Conservation (phyloP, 805 yeast species). For the Geotrichum ghanense region DNA sequence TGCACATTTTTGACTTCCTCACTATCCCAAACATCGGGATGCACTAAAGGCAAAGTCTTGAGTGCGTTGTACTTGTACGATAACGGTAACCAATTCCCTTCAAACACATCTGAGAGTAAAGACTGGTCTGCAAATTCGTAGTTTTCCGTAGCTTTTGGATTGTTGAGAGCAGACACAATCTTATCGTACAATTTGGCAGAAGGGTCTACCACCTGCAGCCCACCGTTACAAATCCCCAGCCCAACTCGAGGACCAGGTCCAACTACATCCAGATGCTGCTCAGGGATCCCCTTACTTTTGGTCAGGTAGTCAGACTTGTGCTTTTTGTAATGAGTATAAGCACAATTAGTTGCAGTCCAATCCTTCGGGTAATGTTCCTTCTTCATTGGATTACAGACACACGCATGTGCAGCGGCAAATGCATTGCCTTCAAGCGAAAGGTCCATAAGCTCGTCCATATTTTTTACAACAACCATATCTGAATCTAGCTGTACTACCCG, state of each 20-base stretch:
- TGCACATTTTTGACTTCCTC: constrained; percentile 44
- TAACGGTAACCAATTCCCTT: constrained; percentile 38
- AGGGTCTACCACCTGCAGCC: constrained; percentile 42
- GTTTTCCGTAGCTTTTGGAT: constrained; percentile 27
- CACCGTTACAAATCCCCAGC: constrained; percentile 47
- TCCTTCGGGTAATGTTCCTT: constrained; percentile 41
- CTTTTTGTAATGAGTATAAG: constrained; percentile 29
- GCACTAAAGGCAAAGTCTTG: constrained; percentile 38
- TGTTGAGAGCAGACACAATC: constrained; percentile 32
- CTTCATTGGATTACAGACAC: constrained; percentile 48
- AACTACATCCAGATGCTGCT: constrained; percentile 11
- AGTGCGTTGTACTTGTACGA: constrained; percentile 45
- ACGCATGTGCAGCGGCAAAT: constrained; percentile 51
- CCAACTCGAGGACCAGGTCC: constrained; percentile 36
- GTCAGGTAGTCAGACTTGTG: constrained; percentile 12
- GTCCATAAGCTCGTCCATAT: constrained; percentile 51
- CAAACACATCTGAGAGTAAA: constrained; percentile 41
- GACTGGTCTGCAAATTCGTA: constrained; percentile 53
- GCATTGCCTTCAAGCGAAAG: constrained; percentile 25
- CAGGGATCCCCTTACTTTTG: constrained; percentile 5
- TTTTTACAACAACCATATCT: constrained; percentile 45
- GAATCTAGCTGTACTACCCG: constrained; percentile 45
- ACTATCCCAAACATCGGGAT: constrained; percentile 36
- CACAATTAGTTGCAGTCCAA: constrained; percentile 43
- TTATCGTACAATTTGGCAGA: constrained; percentile 25